Evolutionary conservation across 306 rosid species (phyloP), one percentile per base, ranked within the genome.

Genomic region (Cucurbita ficifolia): DNA sequence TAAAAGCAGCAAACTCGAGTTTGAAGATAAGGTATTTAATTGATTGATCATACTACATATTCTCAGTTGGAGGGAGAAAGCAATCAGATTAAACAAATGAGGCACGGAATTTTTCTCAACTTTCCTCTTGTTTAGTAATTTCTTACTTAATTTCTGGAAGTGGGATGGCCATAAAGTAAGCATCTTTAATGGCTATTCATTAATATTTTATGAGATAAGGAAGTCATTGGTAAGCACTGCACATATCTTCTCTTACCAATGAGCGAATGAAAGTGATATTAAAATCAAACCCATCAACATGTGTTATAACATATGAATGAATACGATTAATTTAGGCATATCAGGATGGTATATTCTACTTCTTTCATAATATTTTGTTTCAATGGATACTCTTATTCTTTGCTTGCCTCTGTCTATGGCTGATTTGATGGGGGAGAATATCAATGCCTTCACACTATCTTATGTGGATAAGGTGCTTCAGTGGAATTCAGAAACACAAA

Each of bases 401-500:
- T 62, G 70, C 8, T 62, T 62, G n/a, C 4, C 14, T 17, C 12
- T 57, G 10, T 17, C 16, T 1, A 22, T 68, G 8, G 7, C 46
- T 68, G 46, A 21, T 67, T 63, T 63, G 70, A n/a, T 63, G 49
- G 6, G 24, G 18, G 4, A 63, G 48, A 40, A 38, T 63, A 63
- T 60, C 5, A 63, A 63, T n/a, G 40, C 67, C 11, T 12, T 6
- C 12, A 67, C 0, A 67, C 10, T 10, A 67, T 21, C 45, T 21
- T 21, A 12, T 67, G 18, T 45, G 76, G 83, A 81, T 84, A 49
- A 49, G 78, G 88, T 80, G 79, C 48, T 59, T 43, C 51, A 81
- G 46, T 51, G 83, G 78, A 65, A 52, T 75, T 39, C 60, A 72
- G 69, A 78, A 76, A 72, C n/a, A 19, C 55, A 79, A 59, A 76